Evolutionary conservation across 371 early-diverging fungal genomes (phyloP).

Genomic region (Lichtheimia corymbifera): DNA sequence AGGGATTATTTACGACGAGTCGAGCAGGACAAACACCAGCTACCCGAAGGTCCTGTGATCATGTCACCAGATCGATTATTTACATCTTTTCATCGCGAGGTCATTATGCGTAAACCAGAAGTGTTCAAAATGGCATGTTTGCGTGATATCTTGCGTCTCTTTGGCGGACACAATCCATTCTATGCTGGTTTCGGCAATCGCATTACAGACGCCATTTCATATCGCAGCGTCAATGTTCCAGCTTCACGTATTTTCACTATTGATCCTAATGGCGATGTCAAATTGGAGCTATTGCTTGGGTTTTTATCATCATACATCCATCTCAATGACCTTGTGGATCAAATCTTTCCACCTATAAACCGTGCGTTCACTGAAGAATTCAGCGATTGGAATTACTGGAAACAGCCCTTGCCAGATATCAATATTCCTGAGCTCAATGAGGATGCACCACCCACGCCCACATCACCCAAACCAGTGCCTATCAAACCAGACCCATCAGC

Average conservation of each 20-base stretch:
- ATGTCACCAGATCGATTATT: slow-evolving; percentile 97
- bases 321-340: slow-evolving; percentile 92
- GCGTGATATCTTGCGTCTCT: slow-evolving; percentile 87
- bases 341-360: slow-evolving; percentile 87
- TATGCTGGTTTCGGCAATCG: slow-evolving; percentile 99
- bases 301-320: slow-evolving; percentile 88
- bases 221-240: slow-evolving; percentile 94
- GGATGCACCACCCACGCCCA: slow-evolving; percentile 4
- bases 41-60: slow-evolving; percentile 98
- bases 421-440: slow-evolving; percentile 52
- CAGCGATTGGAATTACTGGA: slow-evolving; percentile 92
- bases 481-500: slow-evolving; percentile 41
- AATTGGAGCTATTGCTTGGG: slow-evolving; percentile 82
- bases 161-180: slow-evolving; percentile 84
- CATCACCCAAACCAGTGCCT: slow-evolving; percentile 37
- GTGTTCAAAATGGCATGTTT: slow-evolving; percentile 98
- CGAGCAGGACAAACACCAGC: slow-evolving; percentile 83
- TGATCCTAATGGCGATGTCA: slow-evolving; percentile 91
- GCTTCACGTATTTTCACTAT: slow-evolving; percentile 96
- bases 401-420: slow-evolving; percentile 51
- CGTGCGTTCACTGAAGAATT: slow-evolving; percentile 63
- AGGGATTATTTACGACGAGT: slow-evolving; percentile 91
- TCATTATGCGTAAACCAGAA: slow-evolving; percentile 94
- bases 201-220: slow-evolving; percentile 91
- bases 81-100: slow-evolving; percentile 92